A percentile compares a stretch with the other conserved stretches of the same genome.
These are phyloP conservation scores for Heritiera fomes DNA, from an alignment of 345 rosid species.

Conservation along the genomic window DNA sequence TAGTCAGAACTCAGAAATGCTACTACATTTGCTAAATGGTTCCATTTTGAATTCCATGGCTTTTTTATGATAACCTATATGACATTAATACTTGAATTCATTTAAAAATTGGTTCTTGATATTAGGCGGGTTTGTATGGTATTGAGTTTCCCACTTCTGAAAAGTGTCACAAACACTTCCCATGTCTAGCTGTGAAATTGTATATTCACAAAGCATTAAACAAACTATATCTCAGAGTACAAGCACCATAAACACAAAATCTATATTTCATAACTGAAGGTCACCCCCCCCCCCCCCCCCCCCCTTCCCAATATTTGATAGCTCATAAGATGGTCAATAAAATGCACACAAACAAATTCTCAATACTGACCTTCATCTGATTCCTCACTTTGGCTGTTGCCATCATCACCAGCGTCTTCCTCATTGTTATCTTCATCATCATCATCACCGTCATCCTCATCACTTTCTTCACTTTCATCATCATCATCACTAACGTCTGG, in stretches of 20 bases:
- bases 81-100: background rate
- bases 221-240: constrained; percentile 9
- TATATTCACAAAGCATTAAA: background rate
- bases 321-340: constrained; percentile 1
- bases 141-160: background rate
- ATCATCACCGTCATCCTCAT: constrained; percentile 39
- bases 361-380: constrained; percentile 46
- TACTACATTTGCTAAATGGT: background rate
- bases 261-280: background rate
- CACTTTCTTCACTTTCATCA: constrained; percentile 47
- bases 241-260: constrained; percentile 15
- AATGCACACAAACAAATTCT: constrained; percentile 1
- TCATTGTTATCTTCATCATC: constrained; percentile 34
- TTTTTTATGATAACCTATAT: background rate
- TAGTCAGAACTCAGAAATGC: background rate
- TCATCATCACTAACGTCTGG: constrained; percentile 56
- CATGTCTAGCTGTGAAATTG: background rate
- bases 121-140: background rate
- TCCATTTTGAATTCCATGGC: constrained; percentile 3
- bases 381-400: constrained; percentile 50
- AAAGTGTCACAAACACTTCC: background rate
- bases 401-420: constrained; percentile 35
- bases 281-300: too few species aligned
- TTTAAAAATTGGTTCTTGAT: background rate
- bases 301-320: background rate